Conservation (phyloP, 768 basidiomycete species). For the Xerocomellus chrysenteron region DNA sequence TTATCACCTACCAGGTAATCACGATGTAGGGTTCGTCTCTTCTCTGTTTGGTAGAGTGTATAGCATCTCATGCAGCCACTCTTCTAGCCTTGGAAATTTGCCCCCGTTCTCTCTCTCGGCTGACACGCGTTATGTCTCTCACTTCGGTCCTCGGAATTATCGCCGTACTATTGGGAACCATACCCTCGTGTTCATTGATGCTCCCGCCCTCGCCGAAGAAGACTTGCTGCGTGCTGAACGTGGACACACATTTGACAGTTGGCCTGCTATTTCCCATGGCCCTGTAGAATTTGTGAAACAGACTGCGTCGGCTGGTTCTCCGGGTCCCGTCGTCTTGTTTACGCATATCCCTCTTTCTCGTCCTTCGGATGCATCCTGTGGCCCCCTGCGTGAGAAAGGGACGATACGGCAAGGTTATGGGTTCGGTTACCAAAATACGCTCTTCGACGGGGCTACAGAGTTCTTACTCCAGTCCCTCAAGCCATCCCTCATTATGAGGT, state of each 20-base stretch:
- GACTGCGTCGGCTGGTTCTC: slow-evolving; percentile 28
- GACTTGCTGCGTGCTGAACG: slow-evolving; percentile 50
- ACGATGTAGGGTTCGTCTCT: slow-evolving; percentile 71
- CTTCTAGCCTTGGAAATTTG: slow-evolving; percentile 29
- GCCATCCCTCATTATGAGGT: slow-evolving; percentile 80
- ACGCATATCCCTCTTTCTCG: slow-evolving; percentile 89
- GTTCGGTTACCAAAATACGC: slow-evolving; percentile 80
- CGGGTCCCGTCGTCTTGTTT: slow-evolving; percentile 65
- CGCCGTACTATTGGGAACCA: slow-evolving; percentile 67
- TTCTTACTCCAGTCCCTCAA: slow-evolving; percentile 64
- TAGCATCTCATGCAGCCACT: slow-evolving; percentile 1
- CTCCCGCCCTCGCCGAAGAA: slow-evolving; percentile 73
- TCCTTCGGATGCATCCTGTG: slow-evolving; percentile 66
- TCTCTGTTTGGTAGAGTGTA: background rate
- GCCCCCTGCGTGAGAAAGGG: slow-evolving; percentile 73
- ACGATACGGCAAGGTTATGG: slow-evolving; percentile 73
- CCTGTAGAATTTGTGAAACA: slow-evolving; percentile 54
- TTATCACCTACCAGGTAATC: slow-evolving; percentile 86
- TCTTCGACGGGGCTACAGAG: slow-evolving; percentile 62
- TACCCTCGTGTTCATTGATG: slow-evolving; percentile 69
- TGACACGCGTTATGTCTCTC: slow-evolving; percentile 57
- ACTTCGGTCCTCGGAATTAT: slow-evolving; percentile 77
- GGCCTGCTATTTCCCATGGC: slow-evolving; percentile 49
- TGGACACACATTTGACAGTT: slow-evolving; percentile 43
- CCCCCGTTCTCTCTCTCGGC: slow-evolving; percentile 41